Percentiles rank a stretch among this genome's conserved stretches.
Evolutionary conservation across 2,329 filamentous ascomycete species (phyloP).

Genomic region (Decorospora gaudefroyi): DNA sequence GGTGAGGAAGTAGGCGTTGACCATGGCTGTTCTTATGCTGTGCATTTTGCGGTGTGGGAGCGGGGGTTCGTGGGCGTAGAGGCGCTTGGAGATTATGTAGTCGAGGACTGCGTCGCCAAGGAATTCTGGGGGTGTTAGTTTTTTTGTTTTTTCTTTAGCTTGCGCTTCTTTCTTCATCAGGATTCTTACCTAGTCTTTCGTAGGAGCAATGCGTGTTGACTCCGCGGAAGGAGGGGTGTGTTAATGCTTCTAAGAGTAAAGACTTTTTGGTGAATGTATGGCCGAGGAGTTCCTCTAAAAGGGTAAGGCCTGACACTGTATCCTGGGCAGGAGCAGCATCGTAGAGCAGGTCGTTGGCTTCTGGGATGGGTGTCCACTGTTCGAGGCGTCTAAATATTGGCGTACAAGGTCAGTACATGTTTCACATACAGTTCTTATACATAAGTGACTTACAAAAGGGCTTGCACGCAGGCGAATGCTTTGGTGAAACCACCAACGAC

Average conservation of each 20-base stretch:
- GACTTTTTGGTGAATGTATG: slow-evolving; percentile 70
- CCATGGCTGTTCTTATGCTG: slow-evolving; percentile 71
- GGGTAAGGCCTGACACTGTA: slow-evolving; percentile 25
- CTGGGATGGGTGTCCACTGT: slow-evolving; percentile 41
- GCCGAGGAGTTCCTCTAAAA: slow-evolving; percentile 68
- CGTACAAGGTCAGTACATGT: too few relatives aligned
- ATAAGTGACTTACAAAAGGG: too few relatives aligned
- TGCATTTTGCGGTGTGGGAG: slow-evolving; percentile 70
- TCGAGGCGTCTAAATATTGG: too few relatives aligned
- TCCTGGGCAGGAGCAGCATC: slow-evolving; percentile 21
- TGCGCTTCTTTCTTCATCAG: too few relatives aligned
- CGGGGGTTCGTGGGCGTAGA: slow-evolving; percentile 59
- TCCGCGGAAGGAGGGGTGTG: slow-evolving; percentile 67
- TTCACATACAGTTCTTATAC: too few relatives aligned
- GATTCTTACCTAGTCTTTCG: too few relatives aligned
- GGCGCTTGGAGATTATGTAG: slow-evolving; percentile 67
- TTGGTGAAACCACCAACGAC: slow-evolving; percentile 68
- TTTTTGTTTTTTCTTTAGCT: too few relatives aligned
- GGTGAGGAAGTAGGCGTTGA: slow-evolving; percentile 79
- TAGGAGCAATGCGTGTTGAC: slow-evolving; percentile 56
- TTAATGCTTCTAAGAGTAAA: slow-evolving; percentile 77
- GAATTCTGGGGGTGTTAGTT: too few relatives aligned
- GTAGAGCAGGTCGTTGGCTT: slow-evolving; percentile 35
- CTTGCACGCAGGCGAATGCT: slow-evolving; percentile 64
- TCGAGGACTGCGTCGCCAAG: slow-evolving; percentile 87